phyloP scores from a whole-genome alignment of 306 rosid genomes.

The Cercis canadensis region DNA sequence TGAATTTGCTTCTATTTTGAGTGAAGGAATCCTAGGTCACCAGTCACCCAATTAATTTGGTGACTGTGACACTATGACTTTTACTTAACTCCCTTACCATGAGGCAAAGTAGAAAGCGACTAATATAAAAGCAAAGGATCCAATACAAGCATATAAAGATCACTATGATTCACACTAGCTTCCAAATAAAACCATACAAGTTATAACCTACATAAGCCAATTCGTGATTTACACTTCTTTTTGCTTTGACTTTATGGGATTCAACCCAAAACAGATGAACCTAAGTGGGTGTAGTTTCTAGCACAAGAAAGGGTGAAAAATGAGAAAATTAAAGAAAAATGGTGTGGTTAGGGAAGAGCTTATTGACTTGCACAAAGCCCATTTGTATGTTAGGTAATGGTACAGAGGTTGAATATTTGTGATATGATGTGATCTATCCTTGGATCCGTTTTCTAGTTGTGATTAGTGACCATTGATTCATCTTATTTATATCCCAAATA shows the following conservation, averaged over 20 bases:
- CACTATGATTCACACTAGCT: not conserved
- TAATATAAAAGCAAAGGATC: constrained; percentile 14
- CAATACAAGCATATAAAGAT: not conserved
- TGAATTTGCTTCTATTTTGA: constrained; percentile 30
- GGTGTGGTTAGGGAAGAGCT: constrained; percentile 8
- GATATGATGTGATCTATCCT: constrained; percentile 35
- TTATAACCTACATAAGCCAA: not conserved
- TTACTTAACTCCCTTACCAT: constrained; percentile 27
- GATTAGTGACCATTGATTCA: not conserved
- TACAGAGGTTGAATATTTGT: constrained; percentile 32
- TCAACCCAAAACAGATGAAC: constrained; percentile 18
- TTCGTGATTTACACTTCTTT: constrained; percentile 15
- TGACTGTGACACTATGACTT: constrained; percentile 2
- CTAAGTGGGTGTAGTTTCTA: not conserved
- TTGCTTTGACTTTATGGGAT: constrained; percentile 9
- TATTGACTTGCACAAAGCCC: constrained; percentile 26
- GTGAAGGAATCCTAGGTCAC: constrained; percentile 55
- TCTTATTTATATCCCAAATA: not conserved
- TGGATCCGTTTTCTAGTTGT: constrained; percentile 33
- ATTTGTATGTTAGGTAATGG: constrained; percentile 29
- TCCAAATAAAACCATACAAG: constrained; percentile 2
- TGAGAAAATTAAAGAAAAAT: no score
- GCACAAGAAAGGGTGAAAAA: no score
- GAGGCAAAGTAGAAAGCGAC: constrained; percentile 44
- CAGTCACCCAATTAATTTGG: not conserved